A percentile compares a stretch with the other conserved stretches of the same genome.
Evolutionary conservation across 2,329 filamentous ascomycete species (phyloP).

Genomic region (Cladosporium sp.): DNA sequence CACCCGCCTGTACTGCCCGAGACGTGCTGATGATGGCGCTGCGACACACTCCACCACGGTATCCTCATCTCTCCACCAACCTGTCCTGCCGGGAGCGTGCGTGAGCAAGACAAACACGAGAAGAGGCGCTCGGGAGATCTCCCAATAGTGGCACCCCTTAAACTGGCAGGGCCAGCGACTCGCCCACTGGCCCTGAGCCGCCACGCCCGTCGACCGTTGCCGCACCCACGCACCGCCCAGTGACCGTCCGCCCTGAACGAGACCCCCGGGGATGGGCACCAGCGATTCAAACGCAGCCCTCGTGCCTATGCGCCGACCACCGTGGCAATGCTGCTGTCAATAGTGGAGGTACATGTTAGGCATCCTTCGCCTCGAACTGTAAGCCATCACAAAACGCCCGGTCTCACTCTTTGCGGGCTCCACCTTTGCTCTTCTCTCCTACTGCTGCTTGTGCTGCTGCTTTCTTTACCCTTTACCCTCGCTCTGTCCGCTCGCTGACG

Average conservation of each 20-base stretch:
- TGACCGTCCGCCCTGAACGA: not conserved
- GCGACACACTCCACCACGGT: not conserved
- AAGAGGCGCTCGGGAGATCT: slow-evolving; percentile 8
- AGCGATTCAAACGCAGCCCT: not conserved
- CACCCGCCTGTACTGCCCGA: not conserved
- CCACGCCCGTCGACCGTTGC: slow-evolving; percentile 7
- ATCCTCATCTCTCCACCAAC: no score
- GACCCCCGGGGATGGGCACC: not conserved
- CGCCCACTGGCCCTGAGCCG: not conserved
- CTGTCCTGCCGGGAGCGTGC: no score
- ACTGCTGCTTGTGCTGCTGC: not conserved
- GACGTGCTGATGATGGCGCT: not conserved
- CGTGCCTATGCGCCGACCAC: not conserved
- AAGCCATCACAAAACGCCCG: slow-evolving; percentile 3
- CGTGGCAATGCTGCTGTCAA: not conserved
- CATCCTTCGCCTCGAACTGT: not conserved
- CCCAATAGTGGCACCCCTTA: slow-evolving; percentile 3
- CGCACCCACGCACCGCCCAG: slow-evolving; percentile 5
- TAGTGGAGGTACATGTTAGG: not conserved
- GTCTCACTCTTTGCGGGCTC: slow-evolving; percentile 5
- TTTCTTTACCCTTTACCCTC: slow-evolving; percentile 10
- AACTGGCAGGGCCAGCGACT: not conserved
- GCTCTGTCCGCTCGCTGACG: slow-evolving; percentile 5
- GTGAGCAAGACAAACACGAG: slow-evolving; percentile 4
- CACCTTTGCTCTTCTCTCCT: slow-evolving; percentile 2